phyloP scores from a whole-genome alignment of 768 basidiomycete species.

The Rhodotorula babjevae region DNA sequence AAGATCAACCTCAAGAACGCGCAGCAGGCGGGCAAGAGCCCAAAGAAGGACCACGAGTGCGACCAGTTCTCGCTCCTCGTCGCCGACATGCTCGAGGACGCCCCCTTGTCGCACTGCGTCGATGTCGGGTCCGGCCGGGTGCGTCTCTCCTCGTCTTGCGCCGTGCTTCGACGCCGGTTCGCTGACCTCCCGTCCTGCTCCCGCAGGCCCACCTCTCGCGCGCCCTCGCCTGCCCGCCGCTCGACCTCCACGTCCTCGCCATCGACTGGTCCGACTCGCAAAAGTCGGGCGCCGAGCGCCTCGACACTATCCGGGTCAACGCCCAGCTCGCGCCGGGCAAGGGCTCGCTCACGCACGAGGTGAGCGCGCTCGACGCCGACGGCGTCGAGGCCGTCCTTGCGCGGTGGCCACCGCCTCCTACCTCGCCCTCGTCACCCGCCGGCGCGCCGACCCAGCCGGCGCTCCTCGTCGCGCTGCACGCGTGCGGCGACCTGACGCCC shows the following conservation, averaged over 20 bases:
- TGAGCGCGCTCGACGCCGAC: slow-evolving; percentile 11
- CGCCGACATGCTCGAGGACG: background rate
- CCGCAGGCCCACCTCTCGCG: slow-evolving; percentile 37
- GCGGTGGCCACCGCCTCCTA: slow-evolving; percentile 25
- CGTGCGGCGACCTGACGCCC: slow-evolving; percentile 34
- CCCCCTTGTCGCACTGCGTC: slow-evolving; percentile 14
- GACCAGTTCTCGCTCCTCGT: slow-evolving; percentile 7
- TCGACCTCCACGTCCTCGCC: slow-evolving; percentile 35
- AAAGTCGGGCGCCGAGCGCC: slow-evolving; percentile 24
- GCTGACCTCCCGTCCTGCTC: no score
- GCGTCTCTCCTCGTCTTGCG: background rate
- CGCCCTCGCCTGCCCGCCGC: slow-evolving; percentile 21
- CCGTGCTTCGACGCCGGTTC: no score
- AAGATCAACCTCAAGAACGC: slow-evolving; percentile 14
- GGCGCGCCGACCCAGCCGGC: background rate
- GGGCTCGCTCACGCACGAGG: slow-evolving; percentile 30
- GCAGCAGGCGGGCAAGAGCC: slow-evolving; percentile 1
- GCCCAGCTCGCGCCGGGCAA: slow-evolving; percentile 1
- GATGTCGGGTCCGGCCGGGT: slow-evolving; percentile 32
- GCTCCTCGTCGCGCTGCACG: slow-evolving; percentile 31
- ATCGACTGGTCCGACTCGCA: slow-evolving; percentile 31
- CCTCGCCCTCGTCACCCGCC: no score
- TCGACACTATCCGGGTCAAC: slow-evolving; percentile 3
- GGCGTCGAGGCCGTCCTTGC: background rate
- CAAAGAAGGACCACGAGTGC: slow-evolving; percentile 34